phyloP scores from a whole-genome alignment of 73 alveolate species.

The Paramecium primaurelia region DNA sequence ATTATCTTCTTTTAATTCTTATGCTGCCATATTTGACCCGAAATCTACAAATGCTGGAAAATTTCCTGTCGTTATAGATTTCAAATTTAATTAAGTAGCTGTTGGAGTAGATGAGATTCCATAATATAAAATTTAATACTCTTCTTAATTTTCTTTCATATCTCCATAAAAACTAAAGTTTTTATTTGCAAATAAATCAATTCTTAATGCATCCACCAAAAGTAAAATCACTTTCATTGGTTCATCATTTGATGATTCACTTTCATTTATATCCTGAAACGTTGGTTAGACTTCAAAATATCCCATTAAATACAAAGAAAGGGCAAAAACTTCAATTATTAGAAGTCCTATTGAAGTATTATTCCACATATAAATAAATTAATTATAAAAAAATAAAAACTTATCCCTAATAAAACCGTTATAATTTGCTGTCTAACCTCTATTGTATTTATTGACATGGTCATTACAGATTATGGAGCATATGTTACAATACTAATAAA shows the following conservation, averaged over 20 bases:
- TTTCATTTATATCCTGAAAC: not conserved
- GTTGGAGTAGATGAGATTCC: not conserved
- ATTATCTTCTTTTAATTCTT: constrained; percentile 44
- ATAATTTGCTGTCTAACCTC: constrained; percentile 67
- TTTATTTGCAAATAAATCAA: not conserved
- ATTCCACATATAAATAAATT: not conserved
- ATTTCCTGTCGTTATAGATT: not conserved
- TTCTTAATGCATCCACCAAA: not conserved
- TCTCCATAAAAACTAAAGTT: not conserved
- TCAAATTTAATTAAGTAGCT: not conserved
- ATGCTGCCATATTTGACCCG: not conserved
- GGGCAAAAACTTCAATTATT: not conserved
- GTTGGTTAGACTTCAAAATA: not conserved
- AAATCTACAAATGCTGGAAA: not conserved
- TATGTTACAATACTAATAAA: not conserved
- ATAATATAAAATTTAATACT: not conserved
- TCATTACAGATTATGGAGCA: constrained; percentile 66
- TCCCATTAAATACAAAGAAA: not conserved
- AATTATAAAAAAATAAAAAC: not conserved
- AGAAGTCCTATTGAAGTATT: not conserved
- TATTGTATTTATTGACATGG: constrained; percentile 50
- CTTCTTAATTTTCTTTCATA: not conserved
- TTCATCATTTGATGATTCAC: not conserved
- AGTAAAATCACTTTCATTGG: not conserved
- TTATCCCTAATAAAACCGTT: constrained; percentile 24